phyloP scores from a whole-genome alignment of 1,284 basidiomycete genomes.

The Leccinum pachyderme region DNA sequence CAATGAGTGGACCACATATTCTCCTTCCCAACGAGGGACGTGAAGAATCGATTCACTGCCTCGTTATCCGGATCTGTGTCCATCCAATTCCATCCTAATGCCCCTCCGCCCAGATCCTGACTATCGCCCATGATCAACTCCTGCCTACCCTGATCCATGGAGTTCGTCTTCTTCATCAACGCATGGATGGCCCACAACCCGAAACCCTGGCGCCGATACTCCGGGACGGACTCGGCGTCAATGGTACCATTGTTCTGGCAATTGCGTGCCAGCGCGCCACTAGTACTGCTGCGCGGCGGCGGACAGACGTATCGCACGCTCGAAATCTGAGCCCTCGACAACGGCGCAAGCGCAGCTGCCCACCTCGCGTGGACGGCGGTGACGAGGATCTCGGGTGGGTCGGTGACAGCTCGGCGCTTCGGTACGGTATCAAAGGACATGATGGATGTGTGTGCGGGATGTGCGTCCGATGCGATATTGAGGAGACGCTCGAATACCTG shows the following conservation, averaged over 20 bases:
- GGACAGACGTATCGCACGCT: slow-evolving; percentile 8
- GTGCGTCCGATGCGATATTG: slow-evolving; percentile 1
- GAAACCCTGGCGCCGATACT: background rate
- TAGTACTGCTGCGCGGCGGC: background rate
- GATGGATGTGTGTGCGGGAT: slow-evolving; percentile 6
- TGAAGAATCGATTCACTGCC: slow-evolving; percentile 13
- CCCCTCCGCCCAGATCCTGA: slow-evolving; percentile 19
- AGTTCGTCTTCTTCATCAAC: background rate
- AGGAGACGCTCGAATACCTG: slow-evolving; percentile 12
- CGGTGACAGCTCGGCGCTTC: background rate
- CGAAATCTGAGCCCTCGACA: slow-evolving; percentile 7
- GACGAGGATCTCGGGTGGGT: slow-evolving; percentile 14
- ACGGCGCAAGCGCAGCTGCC: slow-evolving; percentile 9
- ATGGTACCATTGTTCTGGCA: background rate
- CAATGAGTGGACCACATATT: background rate
- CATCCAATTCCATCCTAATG: slow-evolving; percentile 26
- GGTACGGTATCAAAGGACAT: background rate
- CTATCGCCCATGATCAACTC: background rate
- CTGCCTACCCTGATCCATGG: background rate
- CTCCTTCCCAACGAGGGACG: slow-evolving; percentile 5
- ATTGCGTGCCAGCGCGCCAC: background rate
- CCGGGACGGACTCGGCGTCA: background rate
- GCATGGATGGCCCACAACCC: background rate
- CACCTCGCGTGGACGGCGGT: slow-evolving; percentile 18
- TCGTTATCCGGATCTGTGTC: slow-evolving; percentile 13